Base-by-base conservation (phyloP, 163 green algal genomes). In the Coccomyxa subellipsoidea region DNA sequence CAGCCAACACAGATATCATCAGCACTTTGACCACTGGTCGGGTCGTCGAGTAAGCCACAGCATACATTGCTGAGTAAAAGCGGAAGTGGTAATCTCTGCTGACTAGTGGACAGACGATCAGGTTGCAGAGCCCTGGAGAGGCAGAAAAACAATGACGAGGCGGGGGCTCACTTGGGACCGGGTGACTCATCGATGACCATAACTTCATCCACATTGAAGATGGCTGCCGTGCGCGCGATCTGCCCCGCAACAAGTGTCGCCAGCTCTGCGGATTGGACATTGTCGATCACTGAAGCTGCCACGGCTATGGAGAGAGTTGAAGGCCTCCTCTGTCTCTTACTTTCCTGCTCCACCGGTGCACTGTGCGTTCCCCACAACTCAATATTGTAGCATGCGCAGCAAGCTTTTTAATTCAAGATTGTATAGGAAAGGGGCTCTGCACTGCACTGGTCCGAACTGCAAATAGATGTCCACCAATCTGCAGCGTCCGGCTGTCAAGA, bases 151-250 rank as follows among this genome's bases (percentile, higher is more conserved):
- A 73, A 36, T 35, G 66, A 8, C 15, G 66, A 8, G 66, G 2
- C 1, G 8, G 27, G 18, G 29, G 66, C 66, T 73, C 27, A 73
- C 66, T 27, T 7, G 18, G 66, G 66, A 23, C 31, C 69, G 34
- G n/a, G 18, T 54, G 80, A 76, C 37, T 95, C 91, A 70, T 95
- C 90, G n/a, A 93, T 85, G 21, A 95, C 85, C 0, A 95, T 87
- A 0, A 97, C 88, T 88, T 98, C 95, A 76, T 98, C 94, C 5
- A 98, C 87, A 54, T 93, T 93, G 83, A 98, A 98, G 31, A 98
- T 95, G 37, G 92, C 93, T 23, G 93, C 92, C 31, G 93, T 90
- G 7, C 95, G 88, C 0, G 93, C 93, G 35, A 98, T 92, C 86
- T 98, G 95, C 4, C 91, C 95, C 1, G 95, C 95, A 27, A 98